Base-by-base conservation (phyloP, 495 filamentous ascomycete genomes). In the Aspergillus diversus region DNA sequence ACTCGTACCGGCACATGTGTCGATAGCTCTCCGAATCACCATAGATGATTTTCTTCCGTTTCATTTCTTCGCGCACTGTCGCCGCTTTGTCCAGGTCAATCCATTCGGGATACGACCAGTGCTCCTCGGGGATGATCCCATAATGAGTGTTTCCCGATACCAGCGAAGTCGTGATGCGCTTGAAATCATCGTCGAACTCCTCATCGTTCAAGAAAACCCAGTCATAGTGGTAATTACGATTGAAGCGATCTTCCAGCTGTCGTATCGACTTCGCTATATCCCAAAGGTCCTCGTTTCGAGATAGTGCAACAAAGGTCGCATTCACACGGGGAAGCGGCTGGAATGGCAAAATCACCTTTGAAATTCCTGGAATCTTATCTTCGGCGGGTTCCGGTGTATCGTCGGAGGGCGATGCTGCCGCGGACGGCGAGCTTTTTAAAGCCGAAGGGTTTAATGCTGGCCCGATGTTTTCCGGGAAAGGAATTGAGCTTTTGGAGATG, bases 181-280 rank as follows among this genome's bases (percentile, higher is more conserved):
- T 98, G 80, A 99, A 99, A 11, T 86, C 85, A 1, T 91, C 89
- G 67, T 97, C 90, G 68, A 99, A 99, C 2, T 92, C 90, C 71
- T 92, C 85, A 72, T 99, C 95, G 75, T 99, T 99, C 65, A 99
- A 76, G 80, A 99, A 99, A 33, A 99, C 96, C 95, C 95, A 99
- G 71, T 98, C 95, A 75, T 99, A 99, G 80, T 97, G 89, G 76
- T 89, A 98, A 55, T 92, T 89, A 66, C 87, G 85, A 77, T 99
- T 99, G 87, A 99, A 98, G 65, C 95, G 90, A 73, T 99, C 95
- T 77, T 99, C 95, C 37, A 99, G 87, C 65, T 94, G 89, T 27
- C 95, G 92, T 70, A 99, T 99, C 7, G 92, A 96, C 69, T 90
- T 87, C 31, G 92, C 90, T 68, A 99, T 97, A 34, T 98, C 95